phyloP scores from a whole-genome alignment of 305 asterid species.

The Plantago coronopus region DNA sequence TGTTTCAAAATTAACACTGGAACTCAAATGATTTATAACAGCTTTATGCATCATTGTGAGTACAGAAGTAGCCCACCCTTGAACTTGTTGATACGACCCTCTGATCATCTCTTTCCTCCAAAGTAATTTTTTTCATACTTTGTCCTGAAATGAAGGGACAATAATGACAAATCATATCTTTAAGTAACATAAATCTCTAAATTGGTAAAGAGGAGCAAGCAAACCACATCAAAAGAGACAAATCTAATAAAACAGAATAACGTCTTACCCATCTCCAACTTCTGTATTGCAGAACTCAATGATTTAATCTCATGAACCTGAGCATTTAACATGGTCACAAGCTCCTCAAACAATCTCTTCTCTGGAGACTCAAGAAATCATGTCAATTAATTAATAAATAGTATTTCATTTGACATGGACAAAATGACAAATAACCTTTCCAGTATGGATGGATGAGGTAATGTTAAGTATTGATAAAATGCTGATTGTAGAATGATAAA shows the following conservation, averaged over 20 bases:
- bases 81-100: slow-evolving; percentile 43
- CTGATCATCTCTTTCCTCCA: slow-evolving; percentile 39
- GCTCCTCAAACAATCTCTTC: slow-evolving; percentile 80
- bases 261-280: slow-evolving; percentile 56
- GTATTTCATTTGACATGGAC: too few relatives aligned
- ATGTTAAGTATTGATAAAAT: too few relatives aligned
- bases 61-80: slow-evolving; percentile 45
- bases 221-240: slow-evolving; percentile 1
- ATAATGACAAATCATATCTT: slow-evolving; percentile 16
- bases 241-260: slow-evolving; percentile 16
- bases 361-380: slow-evolving; percentile 47
- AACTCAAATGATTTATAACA: slow-evolving; percentile 7
- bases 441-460: too few relatives aligned
- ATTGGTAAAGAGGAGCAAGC: slow-evolving; percentile 11
- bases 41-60: slow-evolving; percentile 4
- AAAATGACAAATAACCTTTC: too few relatives aligned
- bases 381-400: neutral
- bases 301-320: slow-evolving; percentile 92
- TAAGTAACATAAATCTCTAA: slow-evolving; percentile 12
- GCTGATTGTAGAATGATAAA: too few relatives aligned
- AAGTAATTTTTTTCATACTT: slow-evolving; percentile 35
- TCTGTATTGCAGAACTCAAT: slow-evolving; percentile 63
- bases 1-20: slow-evolving; percentile 19
- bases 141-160: slow-evolving; percentile 51
- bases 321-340: slow-evolving; percentile 55